phyloP scores from a whole-genome alignment of 23 red algal genomes.

The Chondrus crispus region DNA sequence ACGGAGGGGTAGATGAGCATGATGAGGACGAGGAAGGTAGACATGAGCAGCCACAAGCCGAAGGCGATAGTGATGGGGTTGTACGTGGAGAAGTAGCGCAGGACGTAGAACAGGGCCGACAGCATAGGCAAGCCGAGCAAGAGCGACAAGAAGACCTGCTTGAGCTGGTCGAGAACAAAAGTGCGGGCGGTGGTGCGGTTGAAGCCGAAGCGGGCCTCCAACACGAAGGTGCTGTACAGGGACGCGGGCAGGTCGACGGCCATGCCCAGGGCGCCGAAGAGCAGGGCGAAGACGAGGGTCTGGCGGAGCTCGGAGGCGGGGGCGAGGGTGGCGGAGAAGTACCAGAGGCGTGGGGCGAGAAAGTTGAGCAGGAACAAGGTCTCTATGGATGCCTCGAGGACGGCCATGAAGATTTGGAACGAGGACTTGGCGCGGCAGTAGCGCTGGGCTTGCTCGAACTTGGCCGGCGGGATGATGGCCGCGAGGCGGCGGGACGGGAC shows the following conservation, averaged over 20 bases:
- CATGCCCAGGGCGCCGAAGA: conserved; percentile 23
- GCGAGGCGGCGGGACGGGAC: conserved; percentile 8
- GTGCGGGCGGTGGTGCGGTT: conserved; percentile 58
- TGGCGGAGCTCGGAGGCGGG: conserved; percentile 25
- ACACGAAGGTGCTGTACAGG: conserved; percentile 77
- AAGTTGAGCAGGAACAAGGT: conserved; percentile 15
- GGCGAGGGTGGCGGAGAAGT: not conserved
- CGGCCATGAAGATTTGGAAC: conserved; percentile 37
- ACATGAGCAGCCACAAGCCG: conserved; percentile 58
- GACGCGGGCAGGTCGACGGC: conserved; percentile 47
- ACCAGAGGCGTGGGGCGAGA: conserved; percentile 57
- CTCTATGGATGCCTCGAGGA: conserved; percentile 30
- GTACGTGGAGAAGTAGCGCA: conserved; percentile 29
- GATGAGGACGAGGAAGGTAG: conserved; percentile 46
- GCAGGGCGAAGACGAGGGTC: conserved; percentile 38
- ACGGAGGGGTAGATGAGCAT: conserved; percentile 53
- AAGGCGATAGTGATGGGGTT: conserved; percentile 32
- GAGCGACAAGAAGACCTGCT: conserved; percentile 17
- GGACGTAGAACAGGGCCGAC: conserved; percentile 33
- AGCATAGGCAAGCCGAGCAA: conserved; percentile 49
- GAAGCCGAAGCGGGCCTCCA: conserved; percentile 79
- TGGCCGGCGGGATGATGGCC: conserved; percentile 43
- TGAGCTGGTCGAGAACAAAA: conserved; percentile 62
- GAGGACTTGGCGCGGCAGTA: conserved; percentile 75
- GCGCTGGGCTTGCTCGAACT: conserved; percentile 61